Base-by-base conservation (phyloP, 2,329 filamentous ascomycete genomes). In the Penicillium hordei region DNA sequence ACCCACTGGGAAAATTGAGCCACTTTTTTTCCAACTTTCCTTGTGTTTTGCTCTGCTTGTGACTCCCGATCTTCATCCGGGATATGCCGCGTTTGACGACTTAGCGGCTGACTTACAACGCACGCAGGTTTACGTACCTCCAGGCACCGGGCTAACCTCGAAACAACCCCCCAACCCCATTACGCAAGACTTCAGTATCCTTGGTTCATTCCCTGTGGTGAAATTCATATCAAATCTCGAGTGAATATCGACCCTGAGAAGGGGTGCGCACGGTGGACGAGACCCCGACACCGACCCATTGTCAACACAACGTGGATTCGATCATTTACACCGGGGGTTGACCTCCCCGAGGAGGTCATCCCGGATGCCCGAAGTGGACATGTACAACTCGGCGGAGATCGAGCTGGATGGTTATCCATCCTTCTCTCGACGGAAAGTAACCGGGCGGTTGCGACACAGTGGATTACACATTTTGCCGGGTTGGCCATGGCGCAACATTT, bases 281-380 rank as follows among this genome's bases (percentile, higher is more conserved):
- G 39, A 48, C 34, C 49, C 55, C 19, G 36, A 39, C 42, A 42
- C 46, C 46, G 38, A 48, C 21, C 31, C 31, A 63, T 62, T 63
- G 60, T 59, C 61, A 65, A 67, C 52, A 68, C 71, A 72, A 70
- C 68, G 72, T 73, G 72, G 72, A 73, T 73, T 70, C 63, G 69
- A 68, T 65, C 60, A 64, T 64, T 58, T 60, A 67, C 60, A 46
- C 60, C 69, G 71, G 73, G 72, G 72, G 71, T 70, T 75, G 73
- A 73, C 72, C 73, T 75, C 73, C 70, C 69, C 69, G 51, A 69
- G 72, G 72, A 73, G 73, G 73, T 75, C 72, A 70, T 74, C 72
- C 69, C 68, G 63, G 59, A 66, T 62, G 65, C 61, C 65, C 60
- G 56, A 60, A 57, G 64, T 59, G 62, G 63, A 66, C 65, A 76